Conservation (phyloP, 2,329 filamentous ascomycete genomes). For the Talaromyces islandicus region DNA sequence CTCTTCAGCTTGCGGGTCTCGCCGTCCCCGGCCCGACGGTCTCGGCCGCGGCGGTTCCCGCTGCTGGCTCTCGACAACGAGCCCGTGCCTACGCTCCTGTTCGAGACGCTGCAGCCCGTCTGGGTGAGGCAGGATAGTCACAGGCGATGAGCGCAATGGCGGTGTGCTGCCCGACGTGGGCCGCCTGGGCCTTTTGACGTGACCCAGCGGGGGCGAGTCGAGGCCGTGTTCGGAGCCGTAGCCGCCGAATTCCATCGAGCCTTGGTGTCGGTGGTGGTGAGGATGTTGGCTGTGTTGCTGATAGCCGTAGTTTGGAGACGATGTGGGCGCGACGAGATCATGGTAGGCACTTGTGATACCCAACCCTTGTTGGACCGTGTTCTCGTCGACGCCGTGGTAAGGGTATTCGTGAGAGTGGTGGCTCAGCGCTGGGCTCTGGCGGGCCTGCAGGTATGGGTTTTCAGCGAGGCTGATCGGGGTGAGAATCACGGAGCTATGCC, state of each 20-base stretch:
- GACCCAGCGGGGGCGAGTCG: constrained; percentile 19
- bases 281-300: not conserved
- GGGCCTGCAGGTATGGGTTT: constrained; percentile 23
- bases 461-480: constrained; percentile 36
- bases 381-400: constrained; percentile 24
- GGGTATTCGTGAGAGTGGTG: constrained; percentile 33
- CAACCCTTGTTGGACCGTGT: constrained; percentile 27
- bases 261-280: constrained; percentile 7
- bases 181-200: constrained; percentile 19
- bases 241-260: constrained; percentile 11
- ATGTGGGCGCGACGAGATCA: constrained; percentile 23
- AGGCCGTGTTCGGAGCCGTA: constrained; percentile 18
- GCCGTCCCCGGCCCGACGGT: constrained; percentile 27
- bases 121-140: constrained; percentile 35
- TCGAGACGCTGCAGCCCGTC: constrained; percentile 34
- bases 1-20: constrained; percentile 32
- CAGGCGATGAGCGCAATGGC: constrained; percentile 21
- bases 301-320: constrained; percentile 21
- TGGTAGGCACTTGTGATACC: constrained; percentile 32
- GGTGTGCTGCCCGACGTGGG: constrained; percentile 15
- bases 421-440: constrained; percentile 30
- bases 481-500: constrained; percentile 23
- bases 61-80: constrained; percentile 16
- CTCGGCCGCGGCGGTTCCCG: constrained; percentile 21
- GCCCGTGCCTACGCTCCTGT: constrained; percentile 26